These are phyloP conservation scores for Acidomyces sp. DNA, from an alignment of 495 filamentous ascomycete species.

Conservation along the genomic window DNA sequence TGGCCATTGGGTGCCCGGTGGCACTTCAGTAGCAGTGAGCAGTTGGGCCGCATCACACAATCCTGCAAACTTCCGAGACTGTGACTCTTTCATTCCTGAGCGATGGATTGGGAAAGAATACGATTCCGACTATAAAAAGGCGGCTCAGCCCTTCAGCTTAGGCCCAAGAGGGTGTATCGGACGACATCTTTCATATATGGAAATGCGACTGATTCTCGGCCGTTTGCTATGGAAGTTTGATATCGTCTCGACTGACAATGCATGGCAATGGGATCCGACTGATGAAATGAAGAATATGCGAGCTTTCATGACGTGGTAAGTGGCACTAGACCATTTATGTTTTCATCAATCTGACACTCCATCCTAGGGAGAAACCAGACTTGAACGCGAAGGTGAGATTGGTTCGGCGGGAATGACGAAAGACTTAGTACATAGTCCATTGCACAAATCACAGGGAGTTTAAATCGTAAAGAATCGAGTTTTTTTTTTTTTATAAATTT, in stretches of 20 bases:
- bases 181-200: conserved; percentile 21
- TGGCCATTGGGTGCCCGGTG: conserved; percentile 28
- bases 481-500: too few species aligned
- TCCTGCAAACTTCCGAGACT: conserved; percentile 21
- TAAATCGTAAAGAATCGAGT: too few species aligned
- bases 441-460: too few species aligned
- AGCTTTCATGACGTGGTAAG: neutral
- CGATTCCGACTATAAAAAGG: conserved; percentile 21
- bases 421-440: too few species aligned
- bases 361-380: conserved; percentile 18
- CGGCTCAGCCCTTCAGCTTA: conserved; percentile 22
- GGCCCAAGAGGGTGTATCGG: conserved; percentile 27
- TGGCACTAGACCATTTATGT: neutral
- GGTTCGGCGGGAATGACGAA: conserved; percentile 1
- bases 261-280: conserved; percentile 16
- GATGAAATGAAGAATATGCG: conserved; percentile 17
- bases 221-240: conserved; percentile 27
- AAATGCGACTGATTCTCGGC: conserved; percentile 23
- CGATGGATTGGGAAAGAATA: conserved; percentile 21
- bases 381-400: conserved; percentile 12
- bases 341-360: conserved; percentile 4
- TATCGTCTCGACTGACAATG: conserved; percentile 8
- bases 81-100: conserved; percentile 26
- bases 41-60: conserved; percentile 14
- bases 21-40: conserved; percentile 14